Percentiles rank a stretch among this genome's conserved stretches.
Conservation (phyloP, 177 flowering plant species). For the Tripterygium wilfordii region DNA sequence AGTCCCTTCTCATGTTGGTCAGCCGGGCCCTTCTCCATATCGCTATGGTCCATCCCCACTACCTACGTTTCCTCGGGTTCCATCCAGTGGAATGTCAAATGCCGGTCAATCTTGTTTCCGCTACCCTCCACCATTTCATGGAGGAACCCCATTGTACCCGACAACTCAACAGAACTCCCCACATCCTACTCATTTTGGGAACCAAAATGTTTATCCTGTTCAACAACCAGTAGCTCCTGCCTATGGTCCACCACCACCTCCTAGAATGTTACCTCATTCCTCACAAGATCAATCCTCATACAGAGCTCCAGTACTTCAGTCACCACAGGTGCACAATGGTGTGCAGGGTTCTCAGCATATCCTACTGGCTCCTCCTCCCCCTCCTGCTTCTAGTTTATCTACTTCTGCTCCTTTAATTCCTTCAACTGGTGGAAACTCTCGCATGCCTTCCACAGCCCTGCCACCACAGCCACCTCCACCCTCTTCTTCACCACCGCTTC, state of each 20-base stretch:
- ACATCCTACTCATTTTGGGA: constrained; percentile 20
- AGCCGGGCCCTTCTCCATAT: constrained; percentile 18
- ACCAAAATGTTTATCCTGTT: constrained; percentile 24
- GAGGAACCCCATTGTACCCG: constrained; percentile 17
- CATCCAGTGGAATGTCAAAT: constrained; percentile 19
- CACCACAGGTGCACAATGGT: constrained; percentile 17
- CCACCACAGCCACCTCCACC: constrained; percentile 37
- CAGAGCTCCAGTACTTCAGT: constrained; percentile 21
- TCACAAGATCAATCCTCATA: constrained; percentile 34
- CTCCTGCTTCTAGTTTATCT: constrained; percentile 26
- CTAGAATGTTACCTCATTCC: constrained; percentile 41
- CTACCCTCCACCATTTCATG: constrained; percentile 21
- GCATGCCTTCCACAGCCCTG: constrained; percentile 17
- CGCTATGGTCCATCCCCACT: constrained; percentile 25
- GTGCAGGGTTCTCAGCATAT: constrained; percentile 22
- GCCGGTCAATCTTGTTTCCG: constrained; percentile 29
- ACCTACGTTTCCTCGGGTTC: constrained; percentile 17
- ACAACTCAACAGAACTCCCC: constrained; percentile 28
- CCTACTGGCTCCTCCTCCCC: constrained; percentile 23
- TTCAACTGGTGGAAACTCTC: constrained; percentile 17
- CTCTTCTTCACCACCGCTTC: constrained; percentile 15
- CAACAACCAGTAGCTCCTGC: constrained; percentile 15
- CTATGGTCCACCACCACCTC: constrained; percentile 23
- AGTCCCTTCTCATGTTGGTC: too few species aligned
- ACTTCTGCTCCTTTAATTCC: constrained; percentile 18